Evolutionary conservation across 805 yeast genomes (phyloP), one percentile per base, ranked within the genome.

Genomic region (Yarrowia sp.): DNA sequence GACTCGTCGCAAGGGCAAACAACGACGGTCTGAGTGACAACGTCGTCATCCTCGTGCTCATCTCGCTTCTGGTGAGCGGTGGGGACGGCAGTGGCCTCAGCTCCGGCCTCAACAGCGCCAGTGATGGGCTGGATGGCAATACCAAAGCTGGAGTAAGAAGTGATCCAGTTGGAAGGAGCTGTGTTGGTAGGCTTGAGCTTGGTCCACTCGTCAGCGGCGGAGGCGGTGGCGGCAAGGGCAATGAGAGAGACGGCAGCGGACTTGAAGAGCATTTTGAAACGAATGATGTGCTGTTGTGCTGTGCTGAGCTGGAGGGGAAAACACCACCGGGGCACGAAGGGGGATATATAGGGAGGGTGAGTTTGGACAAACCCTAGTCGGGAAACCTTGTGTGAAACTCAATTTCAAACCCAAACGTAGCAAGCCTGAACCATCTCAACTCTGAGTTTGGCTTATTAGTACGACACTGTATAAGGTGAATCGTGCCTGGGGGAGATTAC

Each of bases 21-120:
- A 38, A 54, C 62, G n/a, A 54, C 62, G 16, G 62, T 54, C 62
- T 54, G 62, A 36, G 48, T 40, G 26, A 54, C 62, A 14, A 54
- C 62, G 36, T 54, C 61, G 26, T 54, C 62, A 17, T 54, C 62
- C n/a, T 52, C 33, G 19, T 2, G 2, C 19, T 40, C 36, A 16
- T 54, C 62, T 28, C 62, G 62, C 62, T 54, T 54, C 62, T 40
- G 48, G 62, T 54, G 62, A 26, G 44, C 62, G n/a, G 62, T 54
- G 28, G 62, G 62, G 35, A 3, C 8, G 21, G 48, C 48, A 14
- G 62, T 38, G 36, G 62, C 62, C 48, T 54, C 62, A 14, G 62
- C 62, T 24, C 62, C 62, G 24, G 44, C 62, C 48, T 54, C n/a
- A 5, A 54, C 44, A 24, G 35, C 62, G 14, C 62, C 62, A 4